These are phyloP conservation scores for Lactifluus piperatus DNA, from an alignment of 768 basidiomycete genomes.

Conservation along the genomic window DNA sequence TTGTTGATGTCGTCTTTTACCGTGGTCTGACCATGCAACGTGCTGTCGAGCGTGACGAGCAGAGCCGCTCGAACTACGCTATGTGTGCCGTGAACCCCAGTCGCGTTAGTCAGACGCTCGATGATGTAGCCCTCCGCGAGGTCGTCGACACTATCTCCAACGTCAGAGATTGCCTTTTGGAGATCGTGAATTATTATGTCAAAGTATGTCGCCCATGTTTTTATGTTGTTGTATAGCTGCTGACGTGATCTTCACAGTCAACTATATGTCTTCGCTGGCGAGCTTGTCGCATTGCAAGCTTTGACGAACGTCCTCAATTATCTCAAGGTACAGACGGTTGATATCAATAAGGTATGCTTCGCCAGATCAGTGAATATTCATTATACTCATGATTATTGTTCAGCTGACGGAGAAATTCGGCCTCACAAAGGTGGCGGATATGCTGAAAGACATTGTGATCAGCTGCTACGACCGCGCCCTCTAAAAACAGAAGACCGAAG, in stretches of 20 bases:
- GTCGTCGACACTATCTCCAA: conserved; percentile 87
- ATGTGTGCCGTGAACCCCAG: conserved; percentile 99
- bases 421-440: conserved; percentile 91
- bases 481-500: conserved; percentile 72
- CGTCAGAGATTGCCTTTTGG: conserved; percentile 75
- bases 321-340: conserved; percentile 92
- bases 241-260: conserved; percentile 55
- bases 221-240: not conserved
- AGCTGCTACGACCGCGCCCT: conserved; percentile 68
- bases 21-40: conserved; percentile 99
- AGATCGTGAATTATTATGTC: conserved; percentile 96
- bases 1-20: conserved; percentile 98
- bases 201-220: conserved; percentile 45
- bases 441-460: conserved; percentile 86
- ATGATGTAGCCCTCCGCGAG: conserved; percentile 87
- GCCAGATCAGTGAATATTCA: not conserved
- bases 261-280: conserved; percentile 99
- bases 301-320: conserved; percentile 96
- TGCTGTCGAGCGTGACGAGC: conserved; percentile 93
- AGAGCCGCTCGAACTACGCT: conserved; percentile 89
- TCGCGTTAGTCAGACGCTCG: conserved; percentile 89
- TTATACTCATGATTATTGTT: not conserved
- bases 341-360: conserved; percentile 65
- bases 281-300: conserved; percentile 85
- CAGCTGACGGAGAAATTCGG: conserved; percentile 81